Evolutionary conservation across 805 yeast genomes (phyloP).

Genomic region (Saturnispora diversa): DNA sequence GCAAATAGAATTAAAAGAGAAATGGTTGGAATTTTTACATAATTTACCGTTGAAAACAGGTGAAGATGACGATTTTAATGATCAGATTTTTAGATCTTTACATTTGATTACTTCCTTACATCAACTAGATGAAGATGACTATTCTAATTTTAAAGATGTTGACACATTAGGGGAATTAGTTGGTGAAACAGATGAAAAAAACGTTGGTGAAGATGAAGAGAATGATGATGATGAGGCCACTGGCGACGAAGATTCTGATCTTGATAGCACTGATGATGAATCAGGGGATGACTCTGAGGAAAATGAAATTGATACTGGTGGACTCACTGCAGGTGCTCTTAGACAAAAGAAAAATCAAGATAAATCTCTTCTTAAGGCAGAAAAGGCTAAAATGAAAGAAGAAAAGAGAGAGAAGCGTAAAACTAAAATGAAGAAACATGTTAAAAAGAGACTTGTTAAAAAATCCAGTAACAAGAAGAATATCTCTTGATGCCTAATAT

Average conservation of each 20-base stretch:
- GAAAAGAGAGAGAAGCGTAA: constrained; percentile 72
- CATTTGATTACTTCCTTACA: constrained; percentile 73
- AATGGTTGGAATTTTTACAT: constrained; percentile 30
- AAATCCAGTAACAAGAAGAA: constrained; percentile 27
- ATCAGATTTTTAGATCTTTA: constrained; percentile 77
- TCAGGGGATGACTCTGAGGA: constrained; percentile 15
- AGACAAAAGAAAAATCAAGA: constrained; percentile 76
- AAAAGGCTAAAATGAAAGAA: constrained; percentile 71
- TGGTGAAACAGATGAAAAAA: constrained; percentile 24
- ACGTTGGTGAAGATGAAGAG: constrained; percentile 25
- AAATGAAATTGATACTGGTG: constrained; percentile 28
- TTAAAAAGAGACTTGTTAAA: constrained; percentile 68
- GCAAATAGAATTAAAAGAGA: neutral
- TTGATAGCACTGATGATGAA: constrained; percentile 16
- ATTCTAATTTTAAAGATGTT: constrained; percentile 65
- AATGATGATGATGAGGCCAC: constrained; percentile 25
- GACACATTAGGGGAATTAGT: constrained; percentile 64
- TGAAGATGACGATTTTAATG: constrained; percentile 52
- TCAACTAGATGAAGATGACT: constrained; percentile 85
- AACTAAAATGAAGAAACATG: constrained; percentile 73
- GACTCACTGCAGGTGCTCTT: constrained; percentile 17
- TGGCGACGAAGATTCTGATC: constrained; percentile 24
- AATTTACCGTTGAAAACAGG: constrained; percentile 51
- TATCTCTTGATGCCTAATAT: constrained; percentile 8
- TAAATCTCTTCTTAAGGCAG: constrained; percentile 64